Evolutionary conservation across 1,139 yeast species (phyloP).

Genomic region (Saccharomyces hybrid): DNA sequence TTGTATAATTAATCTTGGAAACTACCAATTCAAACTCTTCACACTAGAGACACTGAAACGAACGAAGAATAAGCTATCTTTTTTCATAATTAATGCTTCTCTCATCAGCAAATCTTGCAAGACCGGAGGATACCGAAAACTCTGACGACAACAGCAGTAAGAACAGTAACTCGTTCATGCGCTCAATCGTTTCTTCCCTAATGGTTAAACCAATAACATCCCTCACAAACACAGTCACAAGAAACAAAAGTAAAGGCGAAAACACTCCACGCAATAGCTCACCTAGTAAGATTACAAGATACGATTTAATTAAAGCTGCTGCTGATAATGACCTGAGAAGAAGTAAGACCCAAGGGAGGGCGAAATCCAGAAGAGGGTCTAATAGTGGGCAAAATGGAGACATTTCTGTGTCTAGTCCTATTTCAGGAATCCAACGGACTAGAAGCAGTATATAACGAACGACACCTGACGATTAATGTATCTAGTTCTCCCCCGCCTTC

Average conservation of each 20-base stretch:
- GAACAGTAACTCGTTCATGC: background rate
- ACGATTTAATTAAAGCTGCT: constrained; percentile 13
- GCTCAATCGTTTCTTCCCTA: constrained; percentile 1
- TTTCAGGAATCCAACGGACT: background rate
- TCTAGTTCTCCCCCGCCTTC: background rate
- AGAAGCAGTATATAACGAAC: background rate
- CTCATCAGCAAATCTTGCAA: background rate
- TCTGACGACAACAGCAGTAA: background rate
- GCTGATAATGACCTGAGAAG: constrained; percentile 4
- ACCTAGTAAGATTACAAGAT: constrained; percentile 11
- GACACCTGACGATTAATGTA: background rate
- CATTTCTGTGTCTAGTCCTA: background rate
- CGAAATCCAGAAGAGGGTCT: background rate
- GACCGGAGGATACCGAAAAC: background rate
- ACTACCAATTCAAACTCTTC: background rate
- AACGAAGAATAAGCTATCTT: background rate
- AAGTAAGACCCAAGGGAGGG: background rate
- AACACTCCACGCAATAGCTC: background rate
- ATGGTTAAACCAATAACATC: constrained; percentile 5
- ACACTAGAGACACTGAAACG: background rate
- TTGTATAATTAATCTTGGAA: too few species aligned
- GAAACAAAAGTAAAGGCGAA: background rate
- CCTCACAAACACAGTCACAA: background rate
- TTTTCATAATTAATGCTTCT: background rate
- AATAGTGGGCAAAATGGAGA: background rate